Evolutionary conservation across 2,329 filamentous ascomycete species (phyloP).

Genomic region (Periconia macrospinosa): DNA sequence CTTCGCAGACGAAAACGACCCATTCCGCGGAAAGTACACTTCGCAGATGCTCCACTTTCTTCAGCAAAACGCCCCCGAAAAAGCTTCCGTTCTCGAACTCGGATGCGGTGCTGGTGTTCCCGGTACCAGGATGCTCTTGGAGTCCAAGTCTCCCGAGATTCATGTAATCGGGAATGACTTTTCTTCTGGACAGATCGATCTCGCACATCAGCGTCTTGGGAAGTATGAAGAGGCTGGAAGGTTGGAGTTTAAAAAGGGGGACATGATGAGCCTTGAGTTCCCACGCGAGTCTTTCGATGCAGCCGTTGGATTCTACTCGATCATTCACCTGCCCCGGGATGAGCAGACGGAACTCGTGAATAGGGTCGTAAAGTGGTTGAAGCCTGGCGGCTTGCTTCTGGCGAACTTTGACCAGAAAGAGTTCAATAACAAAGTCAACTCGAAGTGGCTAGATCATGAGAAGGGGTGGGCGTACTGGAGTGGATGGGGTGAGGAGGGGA

Average conservation of each 20-base stretch:
- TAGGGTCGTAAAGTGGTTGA: conserved; percentile 54
- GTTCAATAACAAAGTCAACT: conserved; percentile 10
- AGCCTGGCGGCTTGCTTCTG: conserved; percentile 52
- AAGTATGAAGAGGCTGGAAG: conserved; percentile 6
- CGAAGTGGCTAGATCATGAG: conserved; percentile 40
- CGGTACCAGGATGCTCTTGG: conserved; percentile 25
- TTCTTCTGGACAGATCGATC: conserved; percentile 42
- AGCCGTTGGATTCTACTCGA: conserved; percentile 56
- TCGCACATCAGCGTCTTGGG: conserved; percentile 30
- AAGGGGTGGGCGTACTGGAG: conserved; percentile 46
- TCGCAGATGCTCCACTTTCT: conserved; percentile 18
- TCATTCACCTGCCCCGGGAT: conserved; percentile 57
- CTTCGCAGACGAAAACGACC: conserved; percentile 21
- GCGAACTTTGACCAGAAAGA: conserved; percentile 44
- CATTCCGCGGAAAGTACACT: conserved; percentile 25
- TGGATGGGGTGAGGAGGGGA: conserved; percentile 42
- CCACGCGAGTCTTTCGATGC: conserved; percentile 47
- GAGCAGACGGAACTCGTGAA: conserved; percentile 54
- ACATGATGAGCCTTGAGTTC: conserved; percentile 49
- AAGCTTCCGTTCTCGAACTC: conserved; percentile 23
- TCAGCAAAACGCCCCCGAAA: neutral
- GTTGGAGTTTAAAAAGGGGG: conserved; percentile 36
- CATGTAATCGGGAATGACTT: conserved; percentile 49
- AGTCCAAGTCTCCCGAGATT: conserved; percentile 17
- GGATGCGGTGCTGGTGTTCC: conserved; percentile 36